phyloP scores from a whole-genome alignment of 345 rosid species.

The Populus ilicifolia region DNA sequence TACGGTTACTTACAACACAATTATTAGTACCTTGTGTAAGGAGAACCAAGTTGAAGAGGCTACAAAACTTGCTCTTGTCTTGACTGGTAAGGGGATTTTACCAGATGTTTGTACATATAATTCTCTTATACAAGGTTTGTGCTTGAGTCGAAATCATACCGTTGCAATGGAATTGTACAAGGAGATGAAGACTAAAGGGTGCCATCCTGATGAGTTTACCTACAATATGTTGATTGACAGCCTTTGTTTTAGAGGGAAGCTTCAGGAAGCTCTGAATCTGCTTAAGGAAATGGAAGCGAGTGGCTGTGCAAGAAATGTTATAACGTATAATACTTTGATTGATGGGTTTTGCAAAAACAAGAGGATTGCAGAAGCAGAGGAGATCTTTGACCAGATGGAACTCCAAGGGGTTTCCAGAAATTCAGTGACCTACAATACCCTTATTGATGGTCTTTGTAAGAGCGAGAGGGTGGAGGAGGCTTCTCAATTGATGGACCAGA shows the following conservation, averaged over 20 bases:
- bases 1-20: conserved; percentile 81
- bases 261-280: conserved; percentile 59
- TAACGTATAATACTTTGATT: conserved; percentile 83
- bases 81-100: conserved; percentile 68
- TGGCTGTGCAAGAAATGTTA: conserved; percentile 70
- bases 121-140: conserved; percentile 81
- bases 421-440: conserved; percentile 78
- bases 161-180: conserved; percentile 61
- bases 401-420: conserved; percentile 79
- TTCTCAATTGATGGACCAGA: conserved; percentile 81
- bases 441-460: conserved; percentile 82
- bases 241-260: conserved; percentile 60
- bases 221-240: conserved; percentile 79
- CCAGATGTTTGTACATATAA: conserved; percentile 74
- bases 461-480: conserved; percentile 72
- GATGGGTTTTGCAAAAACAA: conserved; percentile 79
- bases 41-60: conserved; percentile 85
- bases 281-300: conserved; percentile 76
- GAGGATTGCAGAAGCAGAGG: conserved; percentile 74
- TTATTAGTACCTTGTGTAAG: conserved; percentile 73
- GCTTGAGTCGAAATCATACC: conserved; percentile 49
- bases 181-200: conserved; percentile 83
- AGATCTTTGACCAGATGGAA: conserved; percentile 93
- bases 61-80: conserved; percentile 54
- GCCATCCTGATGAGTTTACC: conserved; percentile 78